phyloP scores from a whole-genome alignment of 345 rosid species.

The Salix viminalis region DNA sequence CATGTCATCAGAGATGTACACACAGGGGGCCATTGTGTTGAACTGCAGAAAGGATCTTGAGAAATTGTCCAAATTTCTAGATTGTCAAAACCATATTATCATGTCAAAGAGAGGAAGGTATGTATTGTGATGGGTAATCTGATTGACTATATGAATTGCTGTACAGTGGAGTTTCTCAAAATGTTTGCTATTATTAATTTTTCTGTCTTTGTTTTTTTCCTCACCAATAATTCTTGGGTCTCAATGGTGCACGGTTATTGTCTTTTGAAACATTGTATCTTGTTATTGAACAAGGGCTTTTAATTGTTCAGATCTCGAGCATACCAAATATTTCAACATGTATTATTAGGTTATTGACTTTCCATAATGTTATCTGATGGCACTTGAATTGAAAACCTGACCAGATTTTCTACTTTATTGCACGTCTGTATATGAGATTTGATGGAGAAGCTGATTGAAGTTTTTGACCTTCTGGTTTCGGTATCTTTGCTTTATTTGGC shows the following conservation, averaged over 20 bases:
- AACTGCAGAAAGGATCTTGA: conserved; percentile 16
- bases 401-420: neutral
- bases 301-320: neutral
- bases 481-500: neutral
- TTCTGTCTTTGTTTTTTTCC: neutral
- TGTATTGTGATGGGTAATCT: neutral
- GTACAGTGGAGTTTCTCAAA: neutral
- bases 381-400: neutral
- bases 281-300: neutral
- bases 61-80: conserved; percentile 27
- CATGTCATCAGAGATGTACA: conserved; percentile 25
- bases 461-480: neutral
- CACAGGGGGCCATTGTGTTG: conserved; percentile 30
- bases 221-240: neutral
- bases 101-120: conserved; percentile 44
- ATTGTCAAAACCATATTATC: conserved; percentile 31
- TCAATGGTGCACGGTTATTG: neutral
- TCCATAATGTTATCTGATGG: too few relatives aligned
- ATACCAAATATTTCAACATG: neutral
- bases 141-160: neutral
- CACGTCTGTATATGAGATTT: neutral
- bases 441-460: neutral
- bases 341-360: too few relatives aligned
- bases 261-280: neutral
- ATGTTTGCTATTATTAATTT: neutral